Conservation (phyloP, 306 rosid genomes). For the Cicer cuneatum region DNA sequence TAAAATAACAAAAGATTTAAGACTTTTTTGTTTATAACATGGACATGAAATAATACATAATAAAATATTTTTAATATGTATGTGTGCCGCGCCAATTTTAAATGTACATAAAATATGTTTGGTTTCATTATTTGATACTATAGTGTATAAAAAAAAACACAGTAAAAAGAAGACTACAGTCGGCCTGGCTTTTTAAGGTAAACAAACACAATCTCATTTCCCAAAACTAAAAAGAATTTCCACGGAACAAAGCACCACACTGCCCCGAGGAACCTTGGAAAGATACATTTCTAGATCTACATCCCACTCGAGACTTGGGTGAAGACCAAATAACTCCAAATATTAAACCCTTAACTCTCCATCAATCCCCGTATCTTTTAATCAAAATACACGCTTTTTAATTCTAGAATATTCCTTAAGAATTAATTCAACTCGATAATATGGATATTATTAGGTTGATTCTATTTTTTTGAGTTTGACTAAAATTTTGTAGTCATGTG, state of each 20-base stretch:
- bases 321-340: constrained; percentile 16
- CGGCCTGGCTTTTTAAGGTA: constrained; percentile 35
- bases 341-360: constrained; percentile 28
- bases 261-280: constrained; percentile 52
- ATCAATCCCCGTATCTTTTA: constrained; percentile 46
- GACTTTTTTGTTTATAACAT: no score
- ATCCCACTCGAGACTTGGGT: constrained; percentile 51
- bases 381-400: neutral
- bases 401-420: no score
- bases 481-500: no score
- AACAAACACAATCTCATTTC: constrained; percentile 43
- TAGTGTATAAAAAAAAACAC: neutral
- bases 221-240: constrained; percentile 55
- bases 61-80: neutral
- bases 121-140: neutral
- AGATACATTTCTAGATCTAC: constrained; percentile 50
- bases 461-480: no score
- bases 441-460: no score
- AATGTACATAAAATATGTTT: neutral
- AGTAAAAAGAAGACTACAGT: constrained; percentile 9
- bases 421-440: no score
- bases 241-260: constrained; percentile 48
- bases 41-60: no score
- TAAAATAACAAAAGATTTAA: no score
- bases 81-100: neutral